Base-by-base conservation (phyloP, 441 rosid species). In the Erodium moschatum region DNA sequence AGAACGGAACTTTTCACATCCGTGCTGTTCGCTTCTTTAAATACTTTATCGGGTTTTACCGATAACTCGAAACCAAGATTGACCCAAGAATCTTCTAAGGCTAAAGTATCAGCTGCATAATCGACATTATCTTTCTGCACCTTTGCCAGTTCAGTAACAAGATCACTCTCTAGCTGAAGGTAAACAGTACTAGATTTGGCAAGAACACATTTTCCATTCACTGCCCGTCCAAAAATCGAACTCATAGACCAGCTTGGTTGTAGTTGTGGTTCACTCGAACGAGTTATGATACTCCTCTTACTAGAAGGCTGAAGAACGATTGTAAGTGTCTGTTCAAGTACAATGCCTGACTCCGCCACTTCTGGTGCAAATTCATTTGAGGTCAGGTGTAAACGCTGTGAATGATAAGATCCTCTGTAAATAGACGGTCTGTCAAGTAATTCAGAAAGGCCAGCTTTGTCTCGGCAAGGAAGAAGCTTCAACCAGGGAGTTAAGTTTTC, bases 401-500 rank as follows among this genome's bases (percentile, higher is more conserved):
- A 91, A 81, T 94, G 97, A 83, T 94, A 94, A 85, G 85, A 89
- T 2, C 97, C 87, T 73, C 80, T 83, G 69, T 91, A 91, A 71
- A 94, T 82, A 70, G 94, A 89, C 52, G 99, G 96, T 70, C 97
- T 84, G 78, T 94, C 89, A 89, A 89, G 78, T 69, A 91, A 83
- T 6, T 80, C 70, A 70, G 99, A 77, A 69, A 94, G 78, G 46
- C 97, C 97, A 58, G 89, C 88, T 82, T 88, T 94, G 78, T 91
- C 99, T 78, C 97, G 89, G 80, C 97, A 94, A 44, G 97, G 97
- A 70, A 91, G 97, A 58, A 94, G 83, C 87, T 91, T 94, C 74
- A 94, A 80, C 99, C 99, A 94, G 8, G 99, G 97, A 70, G 97
- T 94, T 74, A 91, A 82, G 72, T 94, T 94, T 86, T 94, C 99